These are phyloP conservation scores for Alternaria viburni DNA, from an alignment of 2,329 filamentous ascomycete species.

Conservation along the genomic window DNA sequence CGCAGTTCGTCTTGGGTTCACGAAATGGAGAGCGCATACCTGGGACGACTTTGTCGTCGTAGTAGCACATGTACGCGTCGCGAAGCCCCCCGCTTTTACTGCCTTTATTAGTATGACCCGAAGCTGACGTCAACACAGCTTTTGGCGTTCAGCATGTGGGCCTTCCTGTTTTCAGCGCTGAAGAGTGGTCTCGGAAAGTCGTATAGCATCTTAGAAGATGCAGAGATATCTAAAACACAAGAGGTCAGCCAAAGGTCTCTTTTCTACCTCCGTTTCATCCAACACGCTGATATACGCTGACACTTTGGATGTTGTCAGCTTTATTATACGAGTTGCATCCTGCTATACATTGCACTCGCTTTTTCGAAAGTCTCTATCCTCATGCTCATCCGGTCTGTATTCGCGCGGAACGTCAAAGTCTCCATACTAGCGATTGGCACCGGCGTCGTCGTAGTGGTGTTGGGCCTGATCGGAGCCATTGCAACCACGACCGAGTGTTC, in stretches of 20 bases:
- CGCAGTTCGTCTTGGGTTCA: constrained; percentile 2
- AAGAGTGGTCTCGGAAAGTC: constrained; percentile 7
- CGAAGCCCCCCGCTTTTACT: not conserved
- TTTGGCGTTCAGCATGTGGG: constrained; percentile 6
- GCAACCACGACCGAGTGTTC: constrained; percentile 2
- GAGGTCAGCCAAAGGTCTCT: not conserved
- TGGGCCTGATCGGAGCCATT: constrained; percentile 1
- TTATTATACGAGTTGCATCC: constrained; percentile 1
- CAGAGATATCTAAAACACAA: not conserved
- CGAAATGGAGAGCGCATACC: constrained; percentile 3
- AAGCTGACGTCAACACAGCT: not conserved
- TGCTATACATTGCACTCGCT: constrained; percentile 7
- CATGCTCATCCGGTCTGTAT: constrained; percentile 1
- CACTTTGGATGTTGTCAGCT: not conserved
- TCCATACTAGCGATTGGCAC: not conserved
- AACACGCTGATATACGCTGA: not conserved
- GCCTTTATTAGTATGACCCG: not conserved
- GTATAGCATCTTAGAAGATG: not conserved
- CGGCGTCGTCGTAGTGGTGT: not conserved
- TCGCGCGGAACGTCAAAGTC: not conserved
- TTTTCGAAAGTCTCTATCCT: constrained; percentile 11
- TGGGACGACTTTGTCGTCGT: constrained; percentile 4
- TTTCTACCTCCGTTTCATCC: not conserved
- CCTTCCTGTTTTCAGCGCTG: not conserved
- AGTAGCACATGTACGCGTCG: constrained; percentile 5